Evolutionary conservation across 2,329 filamentous ascomycete genomes (phyloP), one percentile per base, ranked within the genome.

Genomic region (Pseudogymnoascus sp.): DNA sequence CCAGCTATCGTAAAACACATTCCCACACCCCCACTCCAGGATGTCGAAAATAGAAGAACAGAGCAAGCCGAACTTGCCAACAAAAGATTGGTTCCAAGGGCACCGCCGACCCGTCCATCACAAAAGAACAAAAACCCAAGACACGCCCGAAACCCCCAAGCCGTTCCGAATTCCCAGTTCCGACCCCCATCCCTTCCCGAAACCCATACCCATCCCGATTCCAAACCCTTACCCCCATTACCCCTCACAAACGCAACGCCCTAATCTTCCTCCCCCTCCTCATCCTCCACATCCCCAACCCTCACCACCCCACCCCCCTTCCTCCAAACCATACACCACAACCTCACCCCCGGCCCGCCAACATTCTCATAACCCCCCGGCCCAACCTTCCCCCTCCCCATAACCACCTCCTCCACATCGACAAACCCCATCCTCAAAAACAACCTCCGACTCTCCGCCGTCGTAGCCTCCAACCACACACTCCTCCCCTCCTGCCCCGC

Each of bases 391-490:
- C 65, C 69, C 57, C 66, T 64, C 4, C 68, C 69, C 10, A 70
- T 6, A 8, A 62, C 36, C 10, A 69, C 63, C 25, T 65, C 62
- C 8, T 67, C 67, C 1, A 68, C 62, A 39, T 67, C 19, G 14
- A 65, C 62, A 65, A 67, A 71, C 5, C 69, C 69, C 41, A 67
- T 61, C 28, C 64, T 67, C 0, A 10, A 4, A 63, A 68, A 71
- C 1, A 69, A n/a, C 3, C 57, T 51, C 45, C 31, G 63, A 6
- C 64, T 65, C 2, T 64, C 51, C 6, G 45, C 60, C 3, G 66
- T 68, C 37, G 66, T 68, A 10, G 67, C 65, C 28, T 70, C 69
- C 5, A 70, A 31, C 67, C 67, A 70, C 13, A 70, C 62, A 2
- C 66, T 66, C 3, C 67, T n/a, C 11, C 64, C 60, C 13, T 66